Evolutionary conservation across 2,329 filamentous ascomycete species (phyloP).

Genomic region (Orbilia quercus): DNA sequence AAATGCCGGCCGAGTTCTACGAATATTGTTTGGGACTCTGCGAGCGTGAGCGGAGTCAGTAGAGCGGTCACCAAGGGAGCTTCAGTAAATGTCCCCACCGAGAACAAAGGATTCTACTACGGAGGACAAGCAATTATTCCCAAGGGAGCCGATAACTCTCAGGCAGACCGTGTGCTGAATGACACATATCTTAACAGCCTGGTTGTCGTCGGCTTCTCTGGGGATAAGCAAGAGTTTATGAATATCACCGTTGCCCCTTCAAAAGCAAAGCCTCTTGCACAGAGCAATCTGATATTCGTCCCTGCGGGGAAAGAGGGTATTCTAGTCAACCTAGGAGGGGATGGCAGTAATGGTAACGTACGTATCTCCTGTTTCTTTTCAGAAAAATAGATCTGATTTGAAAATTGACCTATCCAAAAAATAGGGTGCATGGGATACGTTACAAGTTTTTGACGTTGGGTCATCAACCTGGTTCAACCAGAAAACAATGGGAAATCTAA

Average conservation of each 20-base stretch:
- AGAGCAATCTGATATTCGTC: constrained; percentile 52
- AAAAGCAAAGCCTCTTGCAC: constrained; percentile 23
- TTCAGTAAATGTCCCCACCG: constrained; percentile 29
- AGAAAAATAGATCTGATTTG: constrained; percentile 12
- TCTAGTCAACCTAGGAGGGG: constrained; percentile 41
- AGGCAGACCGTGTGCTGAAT: constrained; percentile 33
- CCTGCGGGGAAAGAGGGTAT: constrained; percentile 51
- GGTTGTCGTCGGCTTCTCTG: constrained; percentile 33
- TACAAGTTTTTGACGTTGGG: constrained; percentile 52
- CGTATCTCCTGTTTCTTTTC: not conserved
- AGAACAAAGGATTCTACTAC: constrained; percentile 55
- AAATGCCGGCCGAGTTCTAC: constrained; percentile 43
- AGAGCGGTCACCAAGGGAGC: constrained; percentile 51
- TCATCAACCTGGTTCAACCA: constrained; percentile 54
- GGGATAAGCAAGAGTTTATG: constrained; percentile 16
- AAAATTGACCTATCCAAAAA: too few species aligned
- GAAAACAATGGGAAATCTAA: constrained; percentile 41
- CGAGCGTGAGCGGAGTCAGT: constrained; percentile 31
- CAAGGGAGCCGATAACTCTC: constrained; percentile 34
- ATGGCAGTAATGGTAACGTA: constrained; percentile 33
- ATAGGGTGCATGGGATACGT: constrained; percentile 51
- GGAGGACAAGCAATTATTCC: constrained; percentile 42
- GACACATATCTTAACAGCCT: constrained; percentile 40
- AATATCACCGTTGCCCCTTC: constrained; percentile 36
- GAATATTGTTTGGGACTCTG: constrained; percentile 45